A percentile compares a stretch with the other conserved stretches of the same genome.
Evolutionary conservation across 495 filamentous ascomycete genomes (phyloP).

Genomic region (Patellaria atrata): DNA sequence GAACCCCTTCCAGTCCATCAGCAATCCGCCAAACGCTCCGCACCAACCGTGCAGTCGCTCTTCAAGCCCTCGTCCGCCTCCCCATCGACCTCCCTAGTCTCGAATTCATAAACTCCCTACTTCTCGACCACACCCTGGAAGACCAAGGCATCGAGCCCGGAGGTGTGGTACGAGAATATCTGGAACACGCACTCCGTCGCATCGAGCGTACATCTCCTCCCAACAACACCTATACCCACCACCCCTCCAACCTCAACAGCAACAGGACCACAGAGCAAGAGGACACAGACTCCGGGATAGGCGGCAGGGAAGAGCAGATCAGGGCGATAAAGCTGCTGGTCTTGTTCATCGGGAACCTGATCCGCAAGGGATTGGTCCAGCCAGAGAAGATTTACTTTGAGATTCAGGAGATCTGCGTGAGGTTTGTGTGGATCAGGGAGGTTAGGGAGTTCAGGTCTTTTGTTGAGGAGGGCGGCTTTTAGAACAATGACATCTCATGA

Average conservation of each 20-base stretch:
- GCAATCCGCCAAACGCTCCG: too few relatives aligned
- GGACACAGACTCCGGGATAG: background rate
- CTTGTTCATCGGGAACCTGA: slow-evolving; percentile 28
- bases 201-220: slow-evolving; percentile 5
- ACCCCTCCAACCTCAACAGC: background rate
- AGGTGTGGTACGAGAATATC: slow-evolving; percentile 13
- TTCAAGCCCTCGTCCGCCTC: slow-evolving; percentile 14
- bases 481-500: too few relatives aligned
- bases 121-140: slow-evolving; percentile 13
- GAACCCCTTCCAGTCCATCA: too few relatives aligned
- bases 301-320: slow-evolving; percentile 19
- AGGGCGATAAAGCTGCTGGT: slow-evolving; percentile 26
- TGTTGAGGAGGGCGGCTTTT: slow-evolving; percentile 5
- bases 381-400: slow-evolving; percentile 28
- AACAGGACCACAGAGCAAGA: background rate
- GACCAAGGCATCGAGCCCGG: slow-evolving; percentile 10
- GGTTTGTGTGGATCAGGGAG: slow-evolving; percentile 25
- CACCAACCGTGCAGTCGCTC: slow-evolving; percentile 6
- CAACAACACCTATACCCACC: background rate
- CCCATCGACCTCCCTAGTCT: slow-evolving; percentile 24
- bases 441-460: slow-evolving; percentile 20
- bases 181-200: slow-evolving; percentile 21
- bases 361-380: slow-evolving; percentile 21
- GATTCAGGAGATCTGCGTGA: slow-evolving; percentile 30
- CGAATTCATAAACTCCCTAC: slow-evolving; percentile 26